These are phyloP conservation scores for Poa pratensis DNA, from an alignment of 176 grass and related monocot genomes.

Conservation along the genomic window DNA sequence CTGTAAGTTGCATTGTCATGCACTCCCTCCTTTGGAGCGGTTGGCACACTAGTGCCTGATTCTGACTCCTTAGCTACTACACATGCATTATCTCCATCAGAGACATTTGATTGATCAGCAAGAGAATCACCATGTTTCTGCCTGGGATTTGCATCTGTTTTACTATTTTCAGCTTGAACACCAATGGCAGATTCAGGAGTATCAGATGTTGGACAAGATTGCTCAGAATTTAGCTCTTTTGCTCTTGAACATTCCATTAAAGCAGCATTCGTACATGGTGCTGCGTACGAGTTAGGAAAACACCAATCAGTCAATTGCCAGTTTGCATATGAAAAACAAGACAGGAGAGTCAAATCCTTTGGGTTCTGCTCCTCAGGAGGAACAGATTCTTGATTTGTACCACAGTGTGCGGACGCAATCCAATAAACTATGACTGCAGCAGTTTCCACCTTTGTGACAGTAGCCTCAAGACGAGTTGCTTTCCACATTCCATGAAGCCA, in stretches of 20 bases:
- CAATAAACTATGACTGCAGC: constrained; percentile 86
- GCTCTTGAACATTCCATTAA: constrained; percentile 27
- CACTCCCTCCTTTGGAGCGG: constrained; percentile 57
- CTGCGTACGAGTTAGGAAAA: constrained; percentile 41
- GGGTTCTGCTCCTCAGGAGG: constrained; percentile 82
- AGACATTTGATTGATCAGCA: constrained; percentile 52
- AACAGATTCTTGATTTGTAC: constrained; percentile 53
- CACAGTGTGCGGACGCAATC: constrained; percentile 80
- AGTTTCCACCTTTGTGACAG: constrained; percentile 81
- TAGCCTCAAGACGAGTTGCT: constrained; percentile 79
- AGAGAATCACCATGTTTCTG: constrained; percentile 31
- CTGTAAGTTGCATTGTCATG: constrained; percentile 68
- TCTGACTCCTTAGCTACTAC: constrained; percentile 45
- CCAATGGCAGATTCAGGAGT: constrained; percentile 40
- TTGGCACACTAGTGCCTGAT: constrained; percentile 45
- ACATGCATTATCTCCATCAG: constrained; percentile 44
- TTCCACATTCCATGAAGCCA: constrained; percentile 90
- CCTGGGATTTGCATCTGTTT: constrained; percentile 14
- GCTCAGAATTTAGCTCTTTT: constrained; percentile 44
- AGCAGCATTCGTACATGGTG: constrained; percentile 42
- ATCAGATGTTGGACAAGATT: constrained; percentile 34
- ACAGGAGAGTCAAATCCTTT: constrained; percentile 86
- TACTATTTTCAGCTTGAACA: constrained; percentile 23
- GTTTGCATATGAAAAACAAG: constrained; percentile 70
- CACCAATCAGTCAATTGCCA: constrained; percentile 99